Evolutionary conservation across 2,329 filamentous ascomycete species (phyloP), one percentile per base, ranked within the genome.

Genomic region (Cytospora schulzeri): DNA sequence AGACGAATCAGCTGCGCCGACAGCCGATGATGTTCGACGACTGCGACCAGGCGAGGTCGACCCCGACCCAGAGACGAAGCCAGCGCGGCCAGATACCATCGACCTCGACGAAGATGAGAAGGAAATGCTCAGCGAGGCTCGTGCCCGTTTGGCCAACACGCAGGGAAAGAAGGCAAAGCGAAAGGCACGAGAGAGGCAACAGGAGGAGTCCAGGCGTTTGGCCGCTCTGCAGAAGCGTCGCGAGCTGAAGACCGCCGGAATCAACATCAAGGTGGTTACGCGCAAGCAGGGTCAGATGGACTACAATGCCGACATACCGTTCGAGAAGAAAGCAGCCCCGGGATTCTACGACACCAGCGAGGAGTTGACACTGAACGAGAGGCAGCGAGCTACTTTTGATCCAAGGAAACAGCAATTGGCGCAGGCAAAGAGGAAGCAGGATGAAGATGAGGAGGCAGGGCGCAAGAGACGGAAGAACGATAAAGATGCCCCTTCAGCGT

Each of bases 91-190:
- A 48, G 95, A 99, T 76, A 97, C 95, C 7, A 95, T 99, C 75
- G 95, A 99, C 77, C 88, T 99, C 72, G 95, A 99, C 75, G 95
- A 99, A 76, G 95, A 99, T 74, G 95, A 99, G 78, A 98, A 99
- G 81, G 95, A 99, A 78, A 99, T 99, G 95, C 79, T 99, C 73
- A 97, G 93, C 75, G 95, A 99, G 80, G 95, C 95, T 70, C 91
- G 95, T 74, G 95, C 95, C 63, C 92, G 95, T 79, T 81, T 99
- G 69, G 95, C 95, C 68, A 99, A 99, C 73, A 98, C 95, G 14
- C 95, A 98, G 78, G 95, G 95, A 75, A 99, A 99, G 80, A 99
- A 99, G 81, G 95, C 95, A 8, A 99, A 99, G 83, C 84, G 95
- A 70, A 99, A 99, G 83, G 95, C 95, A 38, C 87, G 95, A 72